Evolutionary conservation across 2,329 filamentous ascomycete species (phyloP).

Genomic region (Aquanectria penicillioides): DNA sequence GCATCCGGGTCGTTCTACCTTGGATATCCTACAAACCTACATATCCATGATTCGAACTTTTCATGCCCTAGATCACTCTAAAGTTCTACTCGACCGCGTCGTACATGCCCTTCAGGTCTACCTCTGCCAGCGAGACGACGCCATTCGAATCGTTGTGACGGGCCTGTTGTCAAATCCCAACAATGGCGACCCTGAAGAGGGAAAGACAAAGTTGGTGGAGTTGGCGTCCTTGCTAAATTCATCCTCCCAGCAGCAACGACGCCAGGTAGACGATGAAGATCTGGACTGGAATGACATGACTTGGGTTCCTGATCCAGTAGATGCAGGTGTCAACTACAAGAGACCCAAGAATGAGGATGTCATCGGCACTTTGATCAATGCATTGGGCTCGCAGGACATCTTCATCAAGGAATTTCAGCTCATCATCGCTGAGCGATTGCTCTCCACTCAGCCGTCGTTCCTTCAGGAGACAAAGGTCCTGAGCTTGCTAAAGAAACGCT

Average conservation of each 20-base stretch:
- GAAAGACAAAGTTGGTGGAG: conserved; percentile 68
- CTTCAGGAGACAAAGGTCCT: conserved; percentile 85
- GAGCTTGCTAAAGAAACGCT: conserved; percentile 86
- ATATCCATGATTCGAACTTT: conserved; percentile 83
- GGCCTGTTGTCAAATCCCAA: conserved; percentile 73
- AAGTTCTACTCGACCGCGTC: conserved; percentile 79
- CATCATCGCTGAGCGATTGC: conserved; percentile 85
- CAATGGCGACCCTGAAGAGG: conserved; percentile 58
- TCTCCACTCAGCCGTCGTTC: conserved; percentile 74
- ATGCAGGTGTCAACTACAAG: conserved; percentile 92
- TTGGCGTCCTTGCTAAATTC: conserved; percentile 74
- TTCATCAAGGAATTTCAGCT: conserved; percentile 95
- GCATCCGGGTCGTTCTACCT: conserved; percentile 79
- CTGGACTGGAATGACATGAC: conserved; percentile 92
- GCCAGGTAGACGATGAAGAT: conserved; percentile 71
- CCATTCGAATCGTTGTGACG: conserved; percentile 79
- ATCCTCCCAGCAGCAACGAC: conserved; percentile 63
- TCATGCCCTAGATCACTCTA: conserved; percentile 78
- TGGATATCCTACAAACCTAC: conserved; percentile 80
- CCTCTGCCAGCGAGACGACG: conserved; percentile 79
- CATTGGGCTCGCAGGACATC: conserved; percentile 88
- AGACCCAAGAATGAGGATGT: conserved; percentile 90
- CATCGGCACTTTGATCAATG: conserved; percentile 86
- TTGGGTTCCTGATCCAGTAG: conserved; percentile 92
- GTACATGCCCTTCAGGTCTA: conserved; percentile 80